These are phyloP conservation scores for Lotmaria passim DNA, from an alignment of 208 protist genomes.

Conservation along the genomic window DNA sequence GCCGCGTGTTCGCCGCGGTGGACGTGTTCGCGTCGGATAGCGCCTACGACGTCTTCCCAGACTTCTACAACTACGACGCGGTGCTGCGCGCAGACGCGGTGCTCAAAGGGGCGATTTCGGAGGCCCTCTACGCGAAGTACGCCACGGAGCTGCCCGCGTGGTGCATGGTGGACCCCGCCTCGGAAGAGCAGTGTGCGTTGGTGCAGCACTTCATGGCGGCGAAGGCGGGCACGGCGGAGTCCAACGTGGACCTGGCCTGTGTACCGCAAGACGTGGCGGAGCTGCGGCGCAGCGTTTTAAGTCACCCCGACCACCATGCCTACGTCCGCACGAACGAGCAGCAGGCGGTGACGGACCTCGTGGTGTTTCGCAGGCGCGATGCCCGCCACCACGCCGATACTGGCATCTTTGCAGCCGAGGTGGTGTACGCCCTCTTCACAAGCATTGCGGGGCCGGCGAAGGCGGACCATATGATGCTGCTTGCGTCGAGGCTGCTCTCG, in stretches of 20 bases:
- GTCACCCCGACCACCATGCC: conserved; percentile 28
- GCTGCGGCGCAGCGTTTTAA: conserved; percentile 38
- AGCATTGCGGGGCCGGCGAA: conserved; percentile 56
- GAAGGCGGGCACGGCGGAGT: conserved; percentile 49
- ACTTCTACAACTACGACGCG: conserved; percentile 77
- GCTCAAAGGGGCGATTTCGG: conserved; percentile 63
- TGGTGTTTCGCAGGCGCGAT: conserved; percentile 63
- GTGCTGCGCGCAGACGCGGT: conserved; percentile 68
- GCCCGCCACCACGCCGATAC: conserved; percentile 13
- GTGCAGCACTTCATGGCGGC: conserved; percentile 45
- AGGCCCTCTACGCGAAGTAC: conserved; percentile 38
- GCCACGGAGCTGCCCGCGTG: conserved; percentile 30
- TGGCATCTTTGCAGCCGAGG: conserved; percentile 30
- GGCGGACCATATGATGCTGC: conserved; percentile 65
- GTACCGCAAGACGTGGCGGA: conserved; percentile 40
- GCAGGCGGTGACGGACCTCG: conserved; percentile 48
- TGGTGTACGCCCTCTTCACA: conserved; percentile 79
- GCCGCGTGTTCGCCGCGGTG: conserved; percentile 52
- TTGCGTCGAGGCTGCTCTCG: conserved; percentile 53
- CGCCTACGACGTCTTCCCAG: conserved; percentile 66
- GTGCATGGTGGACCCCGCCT: conserved; percentile 22
- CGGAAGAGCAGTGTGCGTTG: conserved; percentile 26
- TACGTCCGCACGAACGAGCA: conserved; percentile 25
- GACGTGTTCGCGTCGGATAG: conserved; percentile 37
- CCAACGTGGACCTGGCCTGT: conserved; percentile 45